phyloP scores from a whole-genome alignment of 805 yeast genomes.

The Sugiyamaella valdiviana region DNA sequence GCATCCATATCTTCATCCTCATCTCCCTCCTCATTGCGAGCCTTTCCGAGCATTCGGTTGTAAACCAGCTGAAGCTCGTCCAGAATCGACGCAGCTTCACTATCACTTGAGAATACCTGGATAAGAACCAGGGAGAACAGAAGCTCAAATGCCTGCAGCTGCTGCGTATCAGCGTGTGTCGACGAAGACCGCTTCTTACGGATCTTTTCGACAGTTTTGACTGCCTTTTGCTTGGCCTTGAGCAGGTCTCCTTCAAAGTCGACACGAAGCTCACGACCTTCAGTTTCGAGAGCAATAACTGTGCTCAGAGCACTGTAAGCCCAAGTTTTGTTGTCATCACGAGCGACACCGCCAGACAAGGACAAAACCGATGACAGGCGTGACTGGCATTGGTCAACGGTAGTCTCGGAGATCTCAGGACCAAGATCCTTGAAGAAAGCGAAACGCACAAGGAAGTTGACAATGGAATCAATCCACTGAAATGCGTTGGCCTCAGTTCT shows the following conservation, averaged over 20 bases:
- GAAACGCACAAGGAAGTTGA: conserved; percentile 36
- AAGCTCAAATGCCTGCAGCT: conserved; percentile 63
- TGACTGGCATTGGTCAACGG: conserved; percentile 26
- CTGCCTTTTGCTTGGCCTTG: conserved; percentile 43
- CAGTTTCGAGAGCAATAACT: conserved; percentile 17
- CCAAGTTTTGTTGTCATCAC: conserved; percentile 51
- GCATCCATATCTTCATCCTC: conserved; percentile 37
- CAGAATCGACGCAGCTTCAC: conserved; percentile 68
- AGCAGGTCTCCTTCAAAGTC: conserved; percentile 56
- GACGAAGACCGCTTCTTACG: conserved; percentile 34
- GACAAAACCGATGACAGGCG: conserved; percentile 64
- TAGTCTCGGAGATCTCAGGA: conserved; percentile 16
- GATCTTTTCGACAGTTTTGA: conserved; percentile 43
- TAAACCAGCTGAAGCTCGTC: conserved; percentile 66
- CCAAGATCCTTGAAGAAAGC: conserved; percentile 37
- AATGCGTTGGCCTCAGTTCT: conserved; percentile 16
- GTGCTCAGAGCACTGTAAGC: conserved; percentile 35
- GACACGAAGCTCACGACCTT: conserved; percentile 27
- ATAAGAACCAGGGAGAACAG: conserved; percentile 69
- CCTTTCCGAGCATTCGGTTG: conserved; percentile 36
- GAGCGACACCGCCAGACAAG: conserved; percentile 43
- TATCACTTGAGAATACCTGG: conserved; percentile 65
- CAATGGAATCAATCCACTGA: conserved; percentile 33
- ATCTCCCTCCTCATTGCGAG: conserved; percentile 34
- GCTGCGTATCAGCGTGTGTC: conserved; percentile 34